phyloP scores from a whole-genome alignment of 1,139 yeast species.

The Petasospora fabianii region DNA sequence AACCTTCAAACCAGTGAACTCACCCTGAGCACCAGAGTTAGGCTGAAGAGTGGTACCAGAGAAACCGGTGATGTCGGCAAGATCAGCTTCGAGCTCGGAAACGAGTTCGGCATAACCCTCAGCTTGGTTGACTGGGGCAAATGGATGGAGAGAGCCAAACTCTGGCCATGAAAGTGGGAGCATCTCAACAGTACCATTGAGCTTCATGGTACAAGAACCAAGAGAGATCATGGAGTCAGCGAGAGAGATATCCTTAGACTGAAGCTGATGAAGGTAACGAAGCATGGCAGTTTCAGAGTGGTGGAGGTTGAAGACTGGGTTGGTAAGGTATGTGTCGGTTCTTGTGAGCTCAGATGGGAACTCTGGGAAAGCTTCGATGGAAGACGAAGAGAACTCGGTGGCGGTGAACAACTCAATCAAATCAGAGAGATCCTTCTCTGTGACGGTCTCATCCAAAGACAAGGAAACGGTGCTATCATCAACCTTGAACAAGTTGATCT shows the following conservation, averaged over 20 bases:
- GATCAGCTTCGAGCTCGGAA: conserved; percentile 73
- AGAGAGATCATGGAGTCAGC: conserved; percentile 97
- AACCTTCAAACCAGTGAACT: conserved; percentile 88
- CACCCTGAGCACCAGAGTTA: conserved; percentile 98
- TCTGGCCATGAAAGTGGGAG: conserved; percentile 93
- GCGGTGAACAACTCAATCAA: conserved; percentile 59
- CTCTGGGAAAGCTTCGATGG: conserved; percentile 42
- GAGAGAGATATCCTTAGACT: conserved; percentile 83
- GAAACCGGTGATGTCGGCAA: conserved; percentile 93
- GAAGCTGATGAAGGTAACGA: conserved; percentile 82
- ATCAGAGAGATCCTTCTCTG: conserved; percentile 53
- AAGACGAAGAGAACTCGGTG: conserved; percentile 16
- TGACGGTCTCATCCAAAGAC: conserved; percentile 84
- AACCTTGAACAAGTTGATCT: conserved; percentile 75
- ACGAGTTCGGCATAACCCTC: conserved; percentile 76
- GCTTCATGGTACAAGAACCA: conserved; percentile 97
- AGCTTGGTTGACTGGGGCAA: conserved; percentile 86
- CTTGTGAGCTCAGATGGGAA: conserved; percentile 56
- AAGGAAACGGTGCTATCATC: conserved; percentile 61
- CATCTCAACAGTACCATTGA: conserved; percentile 95
- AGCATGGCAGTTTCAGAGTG: conserved; percentile 95
- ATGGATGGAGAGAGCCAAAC: conserved; percentile 83
- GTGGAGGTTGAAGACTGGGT: conserved; percentile 79
- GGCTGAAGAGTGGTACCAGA: conserved; percentile 92
- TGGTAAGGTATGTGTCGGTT: conserved; percentile 58